Evolutionary conservation across 108 stramenopile species (phyloP).

Genomic region (Pseudonitzschia multiseries): DNA sequence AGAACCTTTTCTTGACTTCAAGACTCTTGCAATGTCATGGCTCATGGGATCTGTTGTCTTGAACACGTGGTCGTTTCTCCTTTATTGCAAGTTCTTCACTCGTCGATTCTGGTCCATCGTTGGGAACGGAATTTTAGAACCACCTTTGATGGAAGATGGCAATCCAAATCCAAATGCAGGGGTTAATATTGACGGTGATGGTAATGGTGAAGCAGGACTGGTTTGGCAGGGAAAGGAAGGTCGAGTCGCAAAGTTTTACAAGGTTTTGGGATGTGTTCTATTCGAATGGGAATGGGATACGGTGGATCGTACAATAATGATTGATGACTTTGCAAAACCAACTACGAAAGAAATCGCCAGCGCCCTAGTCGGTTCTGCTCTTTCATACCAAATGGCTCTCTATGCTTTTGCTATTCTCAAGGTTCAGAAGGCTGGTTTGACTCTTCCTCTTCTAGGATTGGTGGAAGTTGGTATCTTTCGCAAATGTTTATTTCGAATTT

Average conservation of each 20-base stretch:
- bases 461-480: constrained; percentile 35
- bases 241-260: constrained; percentile 54
- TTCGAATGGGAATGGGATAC: constrained; percentile 75
- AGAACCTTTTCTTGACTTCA: constrained; percentile 17
- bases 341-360: constrained; percentile 44
- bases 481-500: constrained; percentile 39
- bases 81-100: constrained; percentile 59
- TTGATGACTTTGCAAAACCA: constrained; percentile 63
- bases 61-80: constrained; percentile 61
- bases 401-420: constrained; percentile 14
- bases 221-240: constrained; percentile 75
- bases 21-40: constrained; percentile 40
- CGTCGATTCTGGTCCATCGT: constrained; percentile 60
- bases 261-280: constrained; percentile 38
- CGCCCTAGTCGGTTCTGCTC: constrained; percentile 46
- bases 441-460: constrained; percentile 25
- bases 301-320: constrained; percentile 51
- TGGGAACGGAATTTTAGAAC: constrained; percentile 41
- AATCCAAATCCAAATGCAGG: constrained; percentile 25
- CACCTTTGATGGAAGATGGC: constrained; percentile 42
- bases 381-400: constrained; percentile 20
- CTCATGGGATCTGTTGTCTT: constrained; percentile 58
- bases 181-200: constrained; percentile 5
- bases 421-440: constrained; percentile 8
- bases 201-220: constrained; percentile 5